phyloP scores from a whole-genome alignment of 1,284 basidiomycete species.

The Mycosarcoma maydis region DNA sequence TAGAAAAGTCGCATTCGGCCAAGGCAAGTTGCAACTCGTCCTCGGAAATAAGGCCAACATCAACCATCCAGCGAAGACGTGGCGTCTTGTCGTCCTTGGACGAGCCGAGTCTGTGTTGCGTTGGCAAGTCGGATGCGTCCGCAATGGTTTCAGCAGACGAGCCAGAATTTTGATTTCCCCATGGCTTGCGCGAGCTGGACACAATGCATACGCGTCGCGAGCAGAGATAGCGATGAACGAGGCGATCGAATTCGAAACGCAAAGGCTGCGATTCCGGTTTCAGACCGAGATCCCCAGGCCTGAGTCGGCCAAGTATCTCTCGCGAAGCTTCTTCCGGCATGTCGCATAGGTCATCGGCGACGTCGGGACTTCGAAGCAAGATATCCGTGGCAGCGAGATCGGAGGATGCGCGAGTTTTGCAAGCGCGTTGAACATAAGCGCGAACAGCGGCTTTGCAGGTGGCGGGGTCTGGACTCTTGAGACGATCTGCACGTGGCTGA shows the following conservation, averaged over 20 bases:
- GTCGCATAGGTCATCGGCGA: conserved; percentile 2
- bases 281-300: conserved; percentile 32
- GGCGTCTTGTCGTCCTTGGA: conserved; percentile 17
- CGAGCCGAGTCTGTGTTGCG: conserved; percentile 2
- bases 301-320: conserved; percentile 24
- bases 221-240: conserved; percentile 44
- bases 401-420: conserved; percentile 24
- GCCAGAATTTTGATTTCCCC: conserved; percentile 18
- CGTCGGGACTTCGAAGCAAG: conserved; percentile 5
- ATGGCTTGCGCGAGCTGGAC: conserved; percentile 9
- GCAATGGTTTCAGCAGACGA: conserved; percentile 21
- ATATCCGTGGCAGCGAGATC: conserved; percentile 29
- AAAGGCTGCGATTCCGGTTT: conserved; percentile 34
- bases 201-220: conserved; percentile 24
- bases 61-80: conserved; percentile 53
- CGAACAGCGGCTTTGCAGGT: conserved; percentile 40
- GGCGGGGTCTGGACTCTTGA: conserved; percentile 32
- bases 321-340: conserved; percentile 13
- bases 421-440: conserved; percentile 27
- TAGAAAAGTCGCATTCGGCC: conserved; percentile 37
- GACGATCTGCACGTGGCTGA: conserved; percentile 29
- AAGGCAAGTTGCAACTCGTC: conserved; percentile 26
- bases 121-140: conserved; percentile 4
- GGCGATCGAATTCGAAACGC: conserved; percentile 39
- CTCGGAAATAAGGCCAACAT: conserved; percentile 50